These are phyloP conservation scores for Pyrus communis DNA, from an alignment of 306 rosid species.

Conservation along the genomic window DNA sequence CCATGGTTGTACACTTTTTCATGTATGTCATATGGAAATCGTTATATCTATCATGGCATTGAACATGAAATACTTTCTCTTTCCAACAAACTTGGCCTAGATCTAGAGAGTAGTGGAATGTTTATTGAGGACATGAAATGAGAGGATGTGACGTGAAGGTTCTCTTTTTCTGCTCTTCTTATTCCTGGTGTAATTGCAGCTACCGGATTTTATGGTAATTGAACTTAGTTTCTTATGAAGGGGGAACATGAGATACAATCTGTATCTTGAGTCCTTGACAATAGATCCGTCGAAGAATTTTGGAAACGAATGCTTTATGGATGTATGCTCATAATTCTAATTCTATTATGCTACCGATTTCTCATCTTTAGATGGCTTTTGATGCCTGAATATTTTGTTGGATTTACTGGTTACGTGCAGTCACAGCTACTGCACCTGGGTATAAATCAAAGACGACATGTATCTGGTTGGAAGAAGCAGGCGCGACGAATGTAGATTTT, in stretches of 20 bases:
- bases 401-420: conserved; percentile 42
- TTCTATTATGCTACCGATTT: not conserved
- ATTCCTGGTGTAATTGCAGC: not conserved
- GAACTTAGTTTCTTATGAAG: not conserved
- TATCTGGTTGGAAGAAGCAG: conserved; percentile 68
- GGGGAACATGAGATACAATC: not conserved
- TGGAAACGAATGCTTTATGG: not conserved
- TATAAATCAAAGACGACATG: conserved; percentile 67
- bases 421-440: conserved; percentile 56
- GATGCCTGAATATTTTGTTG: not conserved
- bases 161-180: not conserved
- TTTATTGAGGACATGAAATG: not conserved
- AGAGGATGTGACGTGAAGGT: not conserved
- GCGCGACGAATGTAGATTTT: conserved; percentile 62
- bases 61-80: not conserved
- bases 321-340: not conserved
- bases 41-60: not conserved
- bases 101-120: not conserved
- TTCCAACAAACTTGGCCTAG: not conserved
- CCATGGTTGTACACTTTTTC: not conserved
- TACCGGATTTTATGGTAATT: not conserved
- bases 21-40: not conserved
- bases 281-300: not conserved
- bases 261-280: not conserved
- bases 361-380: not conserved